A percentile compares a stretch with the other conserved stretches of the same genome.
These are phyloP conservation scores for Ogataea populi-albae DNA, from an alignment of 805 yeast genomes.

Conservation along the genomic window DNA sequence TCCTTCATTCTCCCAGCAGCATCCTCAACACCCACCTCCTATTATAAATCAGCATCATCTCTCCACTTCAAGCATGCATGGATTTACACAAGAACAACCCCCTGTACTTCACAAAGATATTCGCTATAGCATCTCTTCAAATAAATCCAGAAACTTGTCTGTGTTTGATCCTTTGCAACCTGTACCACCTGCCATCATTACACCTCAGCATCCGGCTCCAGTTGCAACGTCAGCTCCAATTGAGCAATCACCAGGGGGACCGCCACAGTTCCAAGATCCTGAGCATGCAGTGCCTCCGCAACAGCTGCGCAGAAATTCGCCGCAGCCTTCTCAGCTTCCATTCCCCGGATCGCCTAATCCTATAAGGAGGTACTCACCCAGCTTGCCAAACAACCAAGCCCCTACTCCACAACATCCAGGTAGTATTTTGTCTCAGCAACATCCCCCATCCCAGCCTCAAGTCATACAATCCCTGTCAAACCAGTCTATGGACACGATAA, in stretches of 20 bases:
- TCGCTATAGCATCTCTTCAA: slow-evolving; percentile 30
- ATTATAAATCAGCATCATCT: slow-evolving; percentile 26
- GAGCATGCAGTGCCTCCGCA: slow-evolving; percentile 15
- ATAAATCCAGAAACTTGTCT: slow-evolving; percentile 38
- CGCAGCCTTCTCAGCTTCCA: slow-evolving; percentile 12
- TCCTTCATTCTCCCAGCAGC: slow-evolving; percentile 12
- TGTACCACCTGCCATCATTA: slow-evolving; percentile 9
- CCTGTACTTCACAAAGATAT: slow-evolving; percentile 32
- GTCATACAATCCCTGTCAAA: slow-evolving; percentile 8
- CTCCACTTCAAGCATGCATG: slow-evolving; percentile 30
- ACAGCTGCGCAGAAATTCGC: slow-evolving; percentile 12
- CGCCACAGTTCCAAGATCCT: slow-evolving; percentile 7
- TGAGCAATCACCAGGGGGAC: slow-evolving; percentile 11
- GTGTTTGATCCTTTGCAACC: slow-evolving; percentile 36
- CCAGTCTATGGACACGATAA: slow-evolving; percentile 16
- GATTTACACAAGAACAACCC: slow-evolving; percentile 28
- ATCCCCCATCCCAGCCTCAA: slow-evolving; percentile 9
- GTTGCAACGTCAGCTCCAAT: slow-evolving; percentile 3
- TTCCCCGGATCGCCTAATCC: slow-evolving; percentile 17
- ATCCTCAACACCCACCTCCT: slow-evolving; percentile 18
- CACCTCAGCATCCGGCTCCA: slow-evolving; percentile 8
- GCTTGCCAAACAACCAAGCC: slow-evolving; percentile 5
- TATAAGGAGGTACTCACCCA: slow-evolving; percentile 9
- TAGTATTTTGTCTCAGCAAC: slow-evolving; percentile 1
- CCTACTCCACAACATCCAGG: slow-evolving; percentile 4